A percentile compares a stretch with the other conserved stretches of the same genome.
These are phyloP conservation scores for Cicer yamashitae DNA, from an alignment of 306 rosid species.

Conservation along the genomic window DNA sequence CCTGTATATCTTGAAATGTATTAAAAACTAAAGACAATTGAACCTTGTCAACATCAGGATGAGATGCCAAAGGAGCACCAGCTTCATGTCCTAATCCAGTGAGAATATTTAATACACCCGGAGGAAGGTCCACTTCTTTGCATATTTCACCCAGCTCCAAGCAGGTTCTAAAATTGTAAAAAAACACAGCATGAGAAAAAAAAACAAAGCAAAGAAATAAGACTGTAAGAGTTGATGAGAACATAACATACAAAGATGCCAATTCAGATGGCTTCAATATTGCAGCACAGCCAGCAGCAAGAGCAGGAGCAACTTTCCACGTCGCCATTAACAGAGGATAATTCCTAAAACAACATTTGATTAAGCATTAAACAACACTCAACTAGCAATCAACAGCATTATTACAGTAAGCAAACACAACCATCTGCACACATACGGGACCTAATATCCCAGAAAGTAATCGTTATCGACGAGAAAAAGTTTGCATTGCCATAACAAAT, in stretches of 20 bases:
- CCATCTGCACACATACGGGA: background rate
- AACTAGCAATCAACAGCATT: background rate
- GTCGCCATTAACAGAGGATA: conserved; percentile 90
- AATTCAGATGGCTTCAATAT: conserved; percentile 94
- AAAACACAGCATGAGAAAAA: conserved; percentile 26
- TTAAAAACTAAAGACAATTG: conserved; percentile 4
- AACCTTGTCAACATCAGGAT: conserved; percentile 96
- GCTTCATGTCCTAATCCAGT: conserved; percentile 96
- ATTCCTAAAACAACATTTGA: conserved; percentile 62
- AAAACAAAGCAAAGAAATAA: conserved; percentile 32
- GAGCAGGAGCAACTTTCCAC: conserved; percentile 99
- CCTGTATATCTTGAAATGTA: conserved; percentile 24
- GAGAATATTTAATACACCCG: conserved; percentile 79
- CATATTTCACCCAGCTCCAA: conserved; percentile 85
- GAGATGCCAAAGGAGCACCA: conserved; percentile 94
- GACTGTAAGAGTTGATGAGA: conserved; percentile 33
- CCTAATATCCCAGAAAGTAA: background rate
- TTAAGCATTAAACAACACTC: background rate
- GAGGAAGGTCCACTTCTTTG: conserved; percentile 85
- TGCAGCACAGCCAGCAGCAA: conserved; percentile 99
- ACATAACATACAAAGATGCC: conserved; percentile 87
- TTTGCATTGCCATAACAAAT: conserved; percentile 11
- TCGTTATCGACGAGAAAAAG: background rate
- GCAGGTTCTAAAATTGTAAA: conserved; percentile 67
- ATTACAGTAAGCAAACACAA: background rate